A percentile compares a stretch with the other conserved stretches of the same genome.
These are phyloP conservation scores for Fusarium gaditjirri DNA, from an alignment of 2,329 filamentous ascomycete genomes.

Conservation along the genomic window DNA sequence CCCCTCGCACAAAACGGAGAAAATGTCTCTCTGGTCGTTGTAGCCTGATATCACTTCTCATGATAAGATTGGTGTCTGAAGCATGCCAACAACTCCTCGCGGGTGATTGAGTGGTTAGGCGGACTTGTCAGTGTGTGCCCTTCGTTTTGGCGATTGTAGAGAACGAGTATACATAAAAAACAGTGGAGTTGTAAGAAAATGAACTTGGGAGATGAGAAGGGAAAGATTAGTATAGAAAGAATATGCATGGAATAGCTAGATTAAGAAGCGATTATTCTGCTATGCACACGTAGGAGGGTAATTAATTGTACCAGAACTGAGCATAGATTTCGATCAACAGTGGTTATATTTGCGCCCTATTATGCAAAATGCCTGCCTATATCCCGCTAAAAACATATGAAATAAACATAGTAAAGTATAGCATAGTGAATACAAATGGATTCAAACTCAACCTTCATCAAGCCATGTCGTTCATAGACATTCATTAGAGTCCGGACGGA, in stretches of 20 bases:
- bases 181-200: background rate
- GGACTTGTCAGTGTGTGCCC: background rate
- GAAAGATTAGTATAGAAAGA: background rate
- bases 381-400: constrained; percentile 33
- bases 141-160: background rate
- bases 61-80: no score
- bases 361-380: constrained; percentile 33
- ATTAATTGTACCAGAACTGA: background rate
- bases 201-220: background rate
- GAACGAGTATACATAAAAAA: no score
- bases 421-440: constrained; percentile 16
- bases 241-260: background rate
- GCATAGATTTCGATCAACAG: constrained; percentile 3
- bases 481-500: constrained; percentile 24
- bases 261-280: background rate
- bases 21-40: no score
- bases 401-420: constrained; percentile 5
- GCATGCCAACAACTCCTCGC: no score
- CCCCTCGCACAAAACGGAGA: background rate
- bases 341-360: constrained; percentile 27
- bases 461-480: constrained; percentile 18
- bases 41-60: no score
- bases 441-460: constrained; percentile 24
- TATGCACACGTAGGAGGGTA: background rate
- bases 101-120: background rate